Percentiles rank a stretch among this genome's conserved stretches.
phyloP scores from a whole-genome alignment of 2,329 filamentous ascomycete genomes.

The Paecilomyces niveus region DNA sequence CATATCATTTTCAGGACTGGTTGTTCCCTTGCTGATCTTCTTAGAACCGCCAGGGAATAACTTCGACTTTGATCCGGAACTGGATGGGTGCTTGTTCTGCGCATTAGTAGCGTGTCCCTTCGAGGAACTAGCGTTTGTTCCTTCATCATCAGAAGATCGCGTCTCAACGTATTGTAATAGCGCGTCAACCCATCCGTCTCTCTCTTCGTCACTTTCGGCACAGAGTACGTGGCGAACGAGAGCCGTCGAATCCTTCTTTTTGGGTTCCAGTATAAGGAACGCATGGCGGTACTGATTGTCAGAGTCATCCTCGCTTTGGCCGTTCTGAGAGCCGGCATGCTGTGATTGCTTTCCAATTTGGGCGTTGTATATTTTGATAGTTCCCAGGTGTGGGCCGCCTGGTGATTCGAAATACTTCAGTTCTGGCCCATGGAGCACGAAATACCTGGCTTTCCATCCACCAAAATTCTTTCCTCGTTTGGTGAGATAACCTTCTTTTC shows the following conservation, averaged over 20 bases:
- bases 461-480: conserved; percentile 98
- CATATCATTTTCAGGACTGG: conserved; percentile 32
- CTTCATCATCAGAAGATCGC: conserved; percentile 24
- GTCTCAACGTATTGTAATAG: conserved; percentile 79
- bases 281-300: conserved; percentile 96
- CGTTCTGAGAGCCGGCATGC: conserved; percentile 45
- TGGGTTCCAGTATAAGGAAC: conserved; percentile 89
- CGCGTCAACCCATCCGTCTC: conserved; percentile 89
- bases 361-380: conserved; percentile 83
- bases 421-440: conserved; percentile 61
- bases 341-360: conserved; percentile 91
- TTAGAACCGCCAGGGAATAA: conserved; percentile 17
- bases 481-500: conserved; percentile 84
- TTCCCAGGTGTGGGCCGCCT: conserved; percentile 82
- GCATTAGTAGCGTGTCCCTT: conserved; percentile 12
- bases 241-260: conserved; percentile 86
- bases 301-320: conserved; percentile 57
- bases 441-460: conserved; percentile 86
- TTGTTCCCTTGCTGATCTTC: conserved; percentile 25
- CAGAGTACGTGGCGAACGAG: conserved; percentile 90
- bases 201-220: conserved; percentile 86
- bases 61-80: conserved; percentile 17
- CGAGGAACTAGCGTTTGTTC: conserved; percentile 10
- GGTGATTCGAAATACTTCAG: conserved; percentile 89
- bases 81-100: conserved; percentile 12